phyloP scores from a whole-genome alignment of 495 filamentous ascomycete species.

The Opeltia flavorubescens region DNA sequence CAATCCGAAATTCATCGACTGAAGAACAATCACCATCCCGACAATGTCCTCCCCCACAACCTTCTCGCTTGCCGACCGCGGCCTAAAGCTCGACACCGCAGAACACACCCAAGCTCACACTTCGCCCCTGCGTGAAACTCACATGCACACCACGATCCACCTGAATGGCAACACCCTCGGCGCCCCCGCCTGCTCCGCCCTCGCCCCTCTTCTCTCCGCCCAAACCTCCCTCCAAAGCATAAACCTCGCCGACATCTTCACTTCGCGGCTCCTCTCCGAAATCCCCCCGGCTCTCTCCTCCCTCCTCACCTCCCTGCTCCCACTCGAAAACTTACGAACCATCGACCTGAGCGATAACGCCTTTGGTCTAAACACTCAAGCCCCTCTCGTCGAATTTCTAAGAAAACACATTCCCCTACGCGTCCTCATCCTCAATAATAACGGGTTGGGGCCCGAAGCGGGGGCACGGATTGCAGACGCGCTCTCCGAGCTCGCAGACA shows the following conservation, averaged over 20 bases:
- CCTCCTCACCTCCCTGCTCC: slow-evolving; percentile 73
- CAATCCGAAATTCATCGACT: background rate
- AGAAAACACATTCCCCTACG: slow-evolving; percentile 72
- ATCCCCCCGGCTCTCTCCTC: slow-evolving; percentile 80
- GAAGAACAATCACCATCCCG: no score
- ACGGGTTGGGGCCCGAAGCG: slow-evolving; percentile 86
- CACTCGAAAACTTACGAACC: slow-evolving; percentile 69
- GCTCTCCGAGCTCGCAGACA: slow-evolving; percentile 57
- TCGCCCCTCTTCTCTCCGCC: slow-evolving; percentile 63
- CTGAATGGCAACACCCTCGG: slow-evolving; percentile 85
- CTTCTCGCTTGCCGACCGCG: slow-evolving; percentile 81
- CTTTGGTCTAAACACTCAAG: slow-evolving; percentile 84
- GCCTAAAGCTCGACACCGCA: slow-evolving; percentile 78
- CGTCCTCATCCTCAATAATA: slow-evolving; percentile 92
- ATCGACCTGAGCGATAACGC: slow-evolving; percentile 96
- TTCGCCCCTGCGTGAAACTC: slow-evolving; percentile 50
- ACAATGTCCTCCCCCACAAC: background rate
- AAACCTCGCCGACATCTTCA: slow-evolving; percentile 95
- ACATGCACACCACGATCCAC: slow-evolving; percentile 68
- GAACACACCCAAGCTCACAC: slow-evolving; percentile 80
- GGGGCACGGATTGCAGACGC: slow-evolving; percentile 75
- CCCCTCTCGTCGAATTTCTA: slow-evolving; percentile 73
- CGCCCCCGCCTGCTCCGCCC: slow-evolving; percentile 67
- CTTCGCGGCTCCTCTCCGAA: slow-evolving; percentile 79
- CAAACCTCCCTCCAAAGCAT: slow-evolving; percentile 73